Evolutionary conservation across 306 rosid genomes (phyloP).

Genomic region (Comarum palustre): DNA sequence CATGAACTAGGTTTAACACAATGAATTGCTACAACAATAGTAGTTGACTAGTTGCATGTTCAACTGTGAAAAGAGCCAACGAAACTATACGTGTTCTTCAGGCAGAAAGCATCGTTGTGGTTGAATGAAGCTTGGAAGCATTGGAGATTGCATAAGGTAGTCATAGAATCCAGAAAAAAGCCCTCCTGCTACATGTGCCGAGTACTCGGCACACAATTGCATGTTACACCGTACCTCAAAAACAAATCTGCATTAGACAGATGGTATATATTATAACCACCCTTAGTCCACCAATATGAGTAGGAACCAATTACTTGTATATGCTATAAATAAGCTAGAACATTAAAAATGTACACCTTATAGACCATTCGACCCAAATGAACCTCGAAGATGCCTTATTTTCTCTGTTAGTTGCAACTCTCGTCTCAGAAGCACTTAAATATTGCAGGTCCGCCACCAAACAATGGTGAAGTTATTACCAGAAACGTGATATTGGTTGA

Average conservation of each 20-base stretch:
- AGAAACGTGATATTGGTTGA: too few relatives aligned
- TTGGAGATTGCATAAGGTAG: conserved; percentile 48
- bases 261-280: conserved; percentile 64
- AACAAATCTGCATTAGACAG: conserved; percentile 87
- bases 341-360: conserved; percentile 60
- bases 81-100: conserved; percentile 65
- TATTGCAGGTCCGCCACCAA: too few relatives aligned
- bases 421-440: too few relatives aligned
- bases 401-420: conserved; percentile 15
- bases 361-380: conserved; percentile 58
- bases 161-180: conserved; percentile 51
- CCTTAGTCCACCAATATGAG: conserved; percentile 90
- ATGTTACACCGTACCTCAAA: too few relatives aligned
- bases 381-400: conserved; percentile 37
- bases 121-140: conserved; percentile 86
- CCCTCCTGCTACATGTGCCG: conserved; percentile 78
- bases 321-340: conserved; percentile 52
- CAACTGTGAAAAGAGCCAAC: conserved; percentile 59
- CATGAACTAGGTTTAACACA: conserved; percentile 76
- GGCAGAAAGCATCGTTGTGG: conserved; percentile 62
- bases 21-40: conserved; percentile 59
- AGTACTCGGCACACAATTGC: conserved; percentile 63
- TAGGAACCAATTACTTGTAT: conserved; percentile 82
- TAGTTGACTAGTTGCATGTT: conserved; percentile 42
- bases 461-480: too few relatives aligned